Base-by-base conservation (phyloP, 345 rosid genomes). In the Hypericum androsaemum region DNA sequence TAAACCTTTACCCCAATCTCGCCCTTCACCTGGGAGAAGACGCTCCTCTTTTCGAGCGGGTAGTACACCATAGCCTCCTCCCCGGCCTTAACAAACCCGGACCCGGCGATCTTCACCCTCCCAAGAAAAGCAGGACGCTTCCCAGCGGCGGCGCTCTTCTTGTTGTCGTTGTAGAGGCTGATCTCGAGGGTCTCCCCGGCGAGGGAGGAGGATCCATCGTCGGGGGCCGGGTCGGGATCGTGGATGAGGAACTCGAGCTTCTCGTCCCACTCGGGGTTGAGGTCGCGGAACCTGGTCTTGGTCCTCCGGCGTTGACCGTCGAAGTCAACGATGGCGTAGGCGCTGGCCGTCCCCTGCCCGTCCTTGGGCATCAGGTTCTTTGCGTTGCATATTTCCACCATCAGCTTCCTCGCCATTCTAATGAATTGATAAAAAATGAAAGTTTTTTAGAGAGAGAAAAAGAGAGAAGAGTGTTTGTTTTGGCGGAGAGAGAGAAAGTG, bases 221-320 rank as follows among this genome's bases (percentile, higher is more conserved):
- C 61, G 84, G 83, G 32, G 1, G 4, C 74, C 46, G 94, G 72
- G 0, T 78, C 86, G 0, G 22, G 46, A 10, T 83, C 86, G 56
- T 77, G 84, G 12, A 86, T 82, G 7, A 80, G 75, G 52, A 89
- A 89, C 74, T 89, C 90, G 13, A 86, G 71, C 60, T 58, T 76
- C 79, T 89, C 97, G 50, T 89, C 86, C 97, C 97, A 89, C 39
- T 78, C 77, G 0, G 95, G 97, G 64, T 89, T 89, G 12, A 89
- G 78, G 68, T 89, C 97, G 53, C 83, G 53, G 65, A 72, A 75
- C 75, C 77, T 83, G 0, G 97, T 89, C 67, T 77, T 83, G 9
- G 97, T 89, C 13, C 95, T 59, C 46, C 89, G 71, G 0, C 94
- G 64, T 67, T 86, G 97, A 12, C 95, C 94, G 35, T 81, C 88